phyloP scores from a whole-genome alignment of 108 stramenopile genomes.

The Epipyxis sp. region DNA sequence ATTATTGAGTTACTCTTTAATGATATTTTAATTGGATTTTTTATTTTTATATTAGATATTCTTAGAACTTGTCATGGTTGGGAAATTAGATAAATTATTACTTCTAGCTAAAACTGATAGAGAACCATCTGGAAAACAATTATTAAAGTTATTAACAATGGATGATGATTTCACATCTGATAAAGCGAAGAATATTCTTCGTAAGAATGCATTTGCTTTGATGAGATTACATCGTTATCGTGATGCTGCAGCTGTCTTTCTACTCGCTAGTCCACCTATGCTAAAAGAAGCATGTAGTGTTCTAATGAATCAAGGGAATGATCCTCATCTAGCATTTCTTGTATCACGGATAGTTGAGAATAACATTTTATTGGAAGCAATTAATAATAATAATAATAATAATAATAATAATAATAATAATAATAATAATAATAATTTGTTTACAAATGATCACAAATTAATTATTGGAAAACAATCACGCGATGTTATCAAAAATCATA shows the following conservation, averaged over 20 bases:
- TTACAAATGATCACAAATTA: too few species aligned
- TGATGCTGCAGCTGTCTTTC: slow-evolving; percentile 24
- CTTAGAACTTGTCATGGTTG: slow-evolving; percentile 22
- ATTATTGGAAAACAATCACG: too few species aligned
- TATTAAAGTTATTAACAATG: neutral
- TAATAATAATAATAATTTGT: too few species aligned
- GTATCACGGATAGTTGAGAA: neutral
- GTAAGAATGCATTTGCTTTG: slow-evolving; percentile 32
- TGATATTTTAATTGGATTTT: too few species aligned
- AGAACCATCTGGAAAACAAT: neutral
- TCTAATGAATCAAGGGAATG: neutral
- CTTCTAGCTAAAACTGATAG: slow-evolving; percentile 5
- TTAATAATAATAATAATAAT: too few species aligned
- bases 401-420: too few species aligned
- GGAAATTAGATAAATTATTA: slow-evolving; percentile 5
- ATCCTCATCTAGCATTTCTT: neutral
- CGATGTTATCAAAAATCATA: too few species aligned
- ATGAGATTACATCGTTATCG: slow-evolving; percentile 6
- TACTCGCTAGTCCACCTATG: neutral
- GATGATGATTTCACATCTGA: neutral
- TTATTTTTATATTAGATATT: too few species aligned
- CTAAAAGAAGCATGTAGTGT: neutral
- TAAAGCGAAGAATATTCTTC: neutral
- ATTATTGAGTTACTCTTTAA: too few species aligned
- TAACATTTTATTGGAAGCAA: too few species aligned